Evolutionary conservation across 441 rosid species (phyloP), one percentile per base, ranked within the genome.

Genomic region (Adansonia madagascariensis): DNA sequence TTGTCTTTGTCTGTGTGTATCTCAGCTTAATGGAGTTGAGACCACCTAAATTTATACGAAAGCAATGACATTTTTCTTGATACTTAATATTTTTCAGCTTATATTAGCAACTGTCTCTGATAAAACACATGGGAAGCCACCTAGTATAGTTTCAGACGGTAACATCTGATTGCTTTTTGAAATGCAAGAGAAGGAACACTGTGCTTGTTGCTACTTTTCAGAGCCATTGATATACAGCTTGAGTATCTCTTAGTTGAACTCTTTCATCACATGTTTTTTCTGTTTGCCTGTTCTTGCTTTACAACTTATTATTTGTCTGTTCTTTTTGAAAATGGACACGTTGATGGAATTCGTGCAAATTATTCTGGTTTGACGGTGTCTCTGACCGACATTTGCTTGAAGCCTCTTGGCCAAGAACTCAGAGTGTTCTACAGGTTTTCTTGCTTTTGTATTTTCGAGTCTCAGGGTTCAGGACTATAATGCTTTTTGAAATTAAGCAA

Each of bases 371-470:
- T 69, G 57, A 76, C 71, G 59, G 80, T 96, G 80, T 85, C 95
- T 78, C 84, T 96, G 78, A 78, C 91, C 74, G 96, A 96, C 85
- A 96, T 97, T 77, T 97, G 99, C 89, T 82, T 91, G 90, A 97
- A 94, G 84, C 99, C 98, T 46, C 82, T 97, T 65, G 98, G 92
- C 77, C 83, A 89, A 76, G 98, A 92, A 92, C 96, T 77, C 99
- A 97, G 85, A 94, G 93, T 86, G 86, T 97, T 80, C 86, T 97
- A 74, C 98, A 96, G 99, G 99, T 96, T 77, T 79, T 71, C 12
- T 41, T 61, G 44, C 61, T 31, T 59, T 73, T 55, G 10, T 71
- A 55, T 71, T 71, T 71, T 7, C 8, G 9, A 14, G 74, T 52
- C 44, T 70, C 46, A 8, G 14, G 43, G 60, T 70, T 70, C 74